phyloP scores from a whole-genome alignment of 352 stramenopile species.

The Phytophthora brassicae region DNA sequence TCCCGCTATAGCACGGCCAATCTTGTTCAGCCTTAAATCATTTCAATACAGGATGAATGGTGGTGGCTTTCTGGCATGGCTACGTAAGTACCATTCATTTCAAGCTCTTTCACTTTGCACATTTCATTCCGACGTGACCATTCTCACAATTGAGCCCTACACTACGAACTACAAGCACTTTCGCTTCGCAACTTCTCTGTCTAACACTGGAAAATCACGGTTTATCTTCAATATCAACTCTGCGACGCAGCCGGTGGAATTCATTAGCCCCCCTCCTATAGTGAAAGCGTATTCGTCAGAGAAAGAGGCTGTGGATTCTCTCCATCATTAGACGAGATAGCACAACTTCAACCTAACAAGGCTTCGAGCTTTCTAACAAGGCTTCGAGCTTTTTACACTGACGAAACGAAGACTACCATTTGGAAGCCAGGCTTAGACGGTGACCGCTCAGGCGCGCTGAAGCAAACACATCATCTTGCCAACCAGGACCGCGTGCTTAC shows the following conservation, averaged over 20 bases:
- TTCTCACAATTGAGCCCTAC: not conserved
- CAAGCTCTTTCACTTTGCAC: not conserved
- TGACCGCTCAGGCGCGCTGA: not conserved
- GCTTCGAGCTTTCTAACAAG: too few relatives aligned
- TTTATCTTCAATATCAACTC: not conserved
- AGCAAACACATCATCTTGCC: slow-evolving; percentile 2
- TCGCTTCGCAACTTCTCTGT: too few relatives aligned
- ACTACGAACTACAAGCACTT: not conserved
- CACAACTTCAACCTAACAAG: slow-evolving; percentile 13
- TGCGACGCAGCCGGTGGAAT: not conserved
- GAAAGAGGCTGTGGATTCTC: slow-evolving; percentile 2
- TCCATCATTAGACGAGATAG: slow-evolving; percentile 1
- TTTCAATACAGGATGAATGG: too few relatives aligned
- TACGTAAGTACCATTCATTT: not conserved
- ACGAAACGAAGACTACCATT: not conserved
- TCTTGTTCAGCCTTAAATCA: not conserved
- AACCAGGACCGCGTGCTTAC: not conserved
- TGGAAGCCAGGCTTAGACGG: slow-evolving; percentile 15
- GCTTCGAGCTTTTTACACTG: slow-evolving; percentile 4
- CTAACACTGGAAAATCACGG: too few relatives aligned
- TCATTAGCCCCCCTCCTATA: not conserved
- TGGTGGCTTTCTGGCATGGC: too few relatives aligned
- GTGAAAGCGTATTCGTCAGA: not conserved
- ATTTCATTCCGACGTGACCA: not conserved
- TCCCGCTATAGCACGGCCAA: not conserved